Conservation (phyloP, 805 yeast genomes). For the Barnettozyma botsteinii region DNA sequence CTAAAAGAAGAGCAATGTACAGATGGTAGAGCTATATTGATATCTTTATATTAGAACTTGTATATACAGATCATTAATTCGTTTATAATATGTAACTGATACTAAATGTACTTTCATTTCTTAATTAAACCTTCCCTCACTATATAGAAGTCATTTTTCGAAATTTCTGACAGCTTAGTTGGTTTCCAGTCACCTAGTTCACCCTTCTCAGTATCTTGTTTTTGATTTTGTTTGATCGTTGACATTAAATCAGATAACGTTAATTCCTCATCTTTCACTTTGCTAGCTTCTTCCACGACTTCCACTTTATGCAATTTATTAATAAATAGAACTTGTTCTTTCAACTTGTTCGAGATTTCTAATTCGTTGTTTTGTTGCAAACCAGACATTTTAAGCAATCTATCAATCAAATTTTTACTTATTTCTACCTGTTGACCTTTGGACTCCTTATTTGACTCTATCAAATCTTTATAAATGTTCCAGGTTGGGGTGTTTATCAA, state of each 20-base stretch:
- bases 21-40: conserved; percentile 4
- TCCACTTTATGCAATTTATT: conserved; percentile 35
- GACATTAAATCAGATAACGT: conserved; percentile 28
- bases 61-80: conserved; percentile 1
- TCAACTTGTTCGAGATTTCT: conserved; percentile 31
- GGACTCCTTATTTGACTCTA: not conserved
- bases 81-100: no score
- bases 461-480: conserved; percentile 23
- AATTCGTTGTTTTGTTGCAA: conserved; percentile 29
- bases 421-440: not conserved
- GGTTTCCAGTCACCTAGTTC: conserved; percentile 42
- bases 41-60: no score
- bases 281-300: conserved; percentile 21
- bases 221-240: conserved; percentile 21
- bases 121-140: conserved; percentile 43
- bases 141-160: conserved; percentile 35
- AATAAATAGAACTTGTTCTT: conserved; percentile 46
- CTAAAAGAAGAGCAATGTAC: conserved; percentile 10
- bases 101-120: conserved; percentile 12
- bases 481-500: conserved; percentile 16
- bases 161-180: conserved; percentile 27
- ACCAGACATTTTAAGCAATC: conserved; percentile 45
- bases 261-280: conserved; percentile 27
- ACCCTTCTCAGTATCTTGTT: conserved; percentile 31
- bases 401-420: conserved; percentile 17